Percentiles rank a stretch among this genome's conserved stretches.
Evolutionary conservation across 2,329 filamentous ascomycete species (phyloP).

Genomic region (Plectosphaerella sp.): DNA sequence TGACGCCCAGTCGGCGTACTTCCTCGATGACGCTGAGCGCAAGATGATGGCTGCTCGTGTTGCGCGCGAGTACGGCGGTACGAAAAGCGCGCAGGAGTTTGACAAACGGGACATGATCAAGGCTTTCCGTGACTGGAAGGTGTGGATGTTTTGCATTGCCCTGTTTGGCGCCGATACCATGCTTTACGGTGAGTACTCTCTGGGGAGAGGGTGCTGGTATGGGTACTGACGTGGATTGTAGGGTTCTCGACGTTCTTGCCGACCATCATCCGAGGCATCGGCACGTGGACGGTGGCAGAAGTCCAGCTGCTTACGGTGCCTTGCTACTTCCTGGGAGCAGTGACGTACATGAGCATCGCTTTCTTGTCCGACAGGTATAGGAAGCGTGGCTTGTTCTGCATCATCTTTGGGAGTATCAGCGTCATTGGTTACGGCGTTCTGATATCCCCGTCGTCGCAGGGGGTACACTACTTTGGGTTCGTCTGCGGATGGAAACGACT

Average conservation of each 20-base stretch:
- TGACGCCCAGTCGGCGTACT: conserved; percentile 31
- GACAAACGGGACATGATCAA: conserved; percentile 58
- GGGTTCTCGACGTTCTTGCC: conserved; percentile 61
- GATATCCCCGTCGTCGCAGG: conserved; percentile 42
- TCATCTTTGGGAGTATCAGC: conserved; percentile 46
- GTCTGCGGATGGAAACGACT: background rate
- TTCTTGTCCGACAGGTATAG: conserved; percentile 63
- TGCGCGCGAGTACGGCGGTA: conserved; percentile 40
- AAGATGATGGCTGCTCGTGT: conserved; percentile 26
- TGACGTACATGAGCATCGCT: conserved; percentile 63
- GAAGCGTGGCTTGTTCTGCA: conserved; percentile 46
- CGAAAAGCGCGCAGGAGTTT: conserved; percentile 39
- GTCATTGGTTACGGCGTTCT: conserved; percentile 56
- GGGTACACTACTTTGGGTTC: conserved; percentile 32
- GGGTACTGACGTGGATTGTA: background rate
- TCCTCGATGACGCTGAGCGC: conserved; percentile 18
- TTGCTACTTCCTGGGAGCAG: conserved; percentile 61
- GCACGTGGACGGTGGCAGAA: conserved; percentile 44
- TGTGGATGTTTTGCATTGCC: conserved; percentile 63
- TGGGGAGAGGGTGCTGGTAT: background rate
- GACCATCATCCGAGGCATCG: conserved; percentile 58
- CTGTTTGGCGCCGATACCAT: conserved; percentile 74
- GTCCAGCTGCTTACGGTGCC: conserved; percentile 62
- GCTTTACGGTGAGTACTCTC: conserved; percentile 54
- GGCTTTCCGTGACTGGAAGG: conserved; percentile 71